These are phyloP conservation scores for Ganoderma multipileum DNA, from an alignment of 1,284 basidiomycete genomes.

Conservation along the genomic window DNA sequence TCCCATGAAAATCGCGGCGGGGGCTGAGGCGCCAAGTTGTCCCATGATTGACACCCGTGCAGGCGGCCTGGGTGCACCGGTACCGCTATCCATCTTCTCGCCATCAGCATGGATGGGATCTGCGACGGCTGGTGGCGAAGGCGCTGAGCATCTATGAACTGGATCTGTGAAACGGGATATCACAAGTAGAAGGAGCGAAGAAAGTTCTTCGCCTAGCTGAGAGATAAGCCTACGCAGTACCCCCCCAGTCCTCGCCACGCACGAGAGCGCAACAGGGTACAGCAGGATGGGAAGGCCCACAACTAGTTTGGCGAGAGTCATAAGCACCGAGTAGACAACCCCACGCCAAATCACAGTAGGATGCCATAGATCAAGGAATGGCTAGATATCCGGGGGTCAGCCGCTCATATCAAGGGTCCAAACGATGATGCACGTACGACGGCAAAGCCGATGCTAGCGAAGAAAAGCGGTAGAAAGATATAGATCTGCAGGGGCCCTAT, in stretches of 20 bases:
- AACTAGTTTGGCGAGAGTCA: slow-evolving; percentile 52
- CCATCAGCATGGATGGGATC: not conserved
- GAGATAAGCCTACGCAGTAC: not conserved
- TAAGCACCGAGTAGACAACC: slow-evolving; percentile 53
- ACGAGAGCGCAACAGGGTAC: slow-evolving; percentile 13
- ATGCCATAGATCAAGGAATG: slow-evolving; percentile 54
- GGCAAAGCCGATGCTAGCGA: slow-evolving; percentile 58
- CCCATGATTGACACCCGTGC: not conserved
- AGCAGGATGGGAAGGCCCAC: slow-evolving; percentile 36
- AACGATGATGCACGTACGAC: slow-evolving; percentile 45
- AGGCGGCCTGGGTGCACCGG: not conserved
- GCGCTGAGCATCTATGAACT: not conserved
- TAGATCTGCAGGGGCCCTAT: slow-evolving; percentile 43
- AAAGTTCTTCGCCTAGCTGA: not conserved
- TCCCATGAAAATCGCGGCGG: slow-evolving; percentile 39
- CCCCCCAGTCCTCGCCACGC: no score
- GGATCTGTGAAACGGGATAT: not conserved
- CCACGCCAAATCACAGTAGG: slow-evolving; percentile 57
- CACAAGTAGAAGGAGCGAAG: not conserved
- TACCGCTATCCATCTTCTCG: not conserved
- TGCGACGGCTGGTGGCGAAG: not conserved
- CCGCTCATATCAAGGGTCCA: no score
- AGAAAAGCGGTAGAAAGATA: slow-evolving; percentile 60
- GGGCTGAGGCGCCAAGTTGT: slow-evolving; percentile 12
- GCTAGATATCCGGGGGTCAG: slow-evolving; percentile 34